phyloP scores from a whole-genome alignment of 2,329 filamentous ascomycete genomes.

The Fusarium sp. region DNA sequence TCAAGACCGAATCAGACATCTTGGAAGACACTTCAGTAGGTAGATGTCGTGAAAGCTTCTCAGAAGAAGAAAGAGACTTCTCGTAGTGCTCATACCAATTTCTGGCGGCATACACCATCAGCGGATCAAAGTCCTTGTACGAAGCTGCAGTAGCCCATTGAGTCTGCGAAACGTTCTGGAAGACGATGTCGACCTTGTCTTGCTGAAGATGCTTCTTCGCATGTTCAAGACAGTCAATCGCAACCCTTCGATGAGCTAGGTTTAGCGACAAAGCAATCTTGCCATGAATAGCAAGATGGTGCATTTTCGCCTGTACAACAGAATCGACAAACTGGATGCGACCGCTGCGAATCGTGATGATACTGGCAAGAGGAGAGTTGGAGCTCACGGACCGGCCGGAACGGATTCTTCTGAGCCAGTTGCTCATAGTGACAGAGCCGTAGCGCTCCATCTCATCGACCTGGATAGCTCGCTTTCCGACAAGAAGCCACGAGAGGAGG shows the following conservation, averaged over 20 bases:
- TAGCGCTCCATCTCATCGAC: background rate
- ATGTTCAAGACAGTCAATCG: background rate
- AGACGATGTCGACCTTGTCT: background rate
- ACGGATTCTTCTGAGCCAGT: background rate
- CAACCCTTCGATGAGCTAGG: background rate
- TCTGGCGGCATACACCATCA: background rate
- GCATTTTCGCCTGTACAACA: background rate
- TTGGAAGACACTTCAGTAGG: accelerated
- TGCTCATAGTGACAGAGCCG: background rate
- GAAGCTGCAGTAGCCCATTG: background rate
- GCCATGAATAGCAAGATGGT: background rate
- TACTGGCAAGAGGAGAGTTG: background rate
- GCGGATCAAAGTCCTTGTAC: background rate
- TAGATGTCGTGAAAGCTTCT: background rate
- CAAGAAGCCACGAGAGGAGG: background rate
- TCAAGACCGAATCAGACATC: background rate
- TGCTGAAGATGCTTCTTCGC: background rate
- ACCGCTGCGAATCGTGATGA: background rate
- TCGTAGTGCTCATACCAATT: background rate
- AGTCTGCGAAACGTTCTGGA: background rate
- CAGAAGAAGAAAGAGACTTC: background rate
- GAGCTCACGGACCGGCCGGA: background rate
- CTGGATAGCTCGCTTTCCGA: background rate
- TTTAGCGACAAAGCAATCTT: background rate
- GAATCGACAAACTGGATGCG: background rate